Base-by-base conservation (phyloP, 1,139 yeast genomes). In the Debaryomyces coudertii region DNA sequence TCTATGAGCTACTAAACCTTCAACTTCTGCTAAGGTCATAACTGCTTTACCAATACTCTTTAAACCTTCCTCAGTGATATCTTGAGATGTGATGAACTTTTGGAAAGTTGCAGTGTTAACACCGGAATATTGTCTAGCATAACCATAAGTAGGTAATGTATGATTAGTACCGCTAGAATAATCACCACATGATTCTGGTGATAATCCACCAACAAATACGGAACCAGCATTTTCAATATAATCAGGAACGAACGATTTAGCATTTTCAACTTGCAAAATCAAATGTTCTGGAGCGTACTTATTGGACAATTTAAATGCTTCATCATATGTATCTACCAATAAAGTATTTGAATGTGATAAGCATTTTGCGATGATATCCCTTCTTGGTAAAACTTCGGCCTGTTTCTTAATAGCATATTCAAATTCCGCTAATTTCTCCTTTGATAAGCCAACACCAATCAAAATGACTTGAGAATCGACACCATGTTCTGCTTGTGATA, bases 401-500 rank as follows among this genome's bases (percentile, higher is more conserved):
- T 93, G 99, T 48, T 69, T 74, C 57, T 86, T 83, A 47, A 93
- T 86, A 31, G 97, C 96, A 20, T 77, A 80, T 62, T 92, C 95
- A 53, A 93, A 82, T 44, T 79, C 85, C 16, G 68, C 72, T 40
- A 92, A 69, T 63, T 90, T 85, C 25, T 66, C 66, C 8, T 75
- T 72, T 5, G 81, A 69, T 68, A 93, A 77, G 40, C 73, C 83
- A 36, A 92, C 92, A 50, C 97, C 96, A 52, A 93, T 78, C 57
- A 93, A 77, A 46, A 93, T 87, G 18, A 93, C 99, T 74, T 93
- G 99, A 5, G 99, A 93, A 66, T 93, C 99, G 48, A 90, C 81
- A 52, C 99, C 99, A 65, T 93, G 99, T 71, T 93, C 99, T 24
- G 99, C 99, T 73, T 93, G 99, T 0, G 98, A 92, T 50, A 93